Percentiles rank a stretch among this genome's conserved stretches.
phyloP scores from a whole-genome alignment of 768 basidiomycete genomes.

The Panaeolus cyanescens region DNA sequence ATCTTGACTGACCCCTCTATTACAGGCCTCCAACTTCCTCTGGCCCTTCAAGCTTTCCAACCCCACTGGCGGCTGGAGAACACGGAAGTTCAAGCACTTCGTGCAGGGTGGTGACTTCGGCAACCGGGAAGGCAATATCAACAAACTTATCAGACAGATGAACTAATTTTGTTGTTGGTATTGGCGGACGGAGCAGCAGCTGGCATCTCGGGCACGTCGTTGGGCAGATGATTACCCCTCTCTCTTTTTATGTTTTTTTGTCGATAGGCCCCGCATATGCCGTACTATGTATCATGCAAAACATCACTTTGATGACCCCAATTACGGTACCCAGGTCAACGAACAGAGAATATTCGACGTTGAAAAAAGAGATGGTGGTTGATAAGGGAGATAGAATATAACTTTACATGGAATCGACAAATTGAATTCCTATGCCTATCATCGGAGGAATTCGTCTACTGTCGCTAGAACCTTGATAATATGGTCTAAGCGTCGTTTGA shows the following conservation, averaged over 20 bases:
- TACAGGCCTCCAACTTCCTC: slow-evolving; percentile 88
- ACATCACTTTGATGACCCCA: slow-evolving; percentile 5
- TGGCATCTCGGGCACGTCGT: slow-evolving; percentile 10
- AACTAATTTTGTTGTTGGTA: slow-evolving; percentile 47
- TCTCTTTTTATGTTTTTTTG: slow-evolving; percentile 16
- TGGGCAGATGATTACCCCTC: slow-evolving; percentile 13
- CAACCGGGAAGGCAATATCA: slow-evolving; percentile 96
- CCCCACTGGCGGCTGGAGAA: slow-evolving; percentile 98
- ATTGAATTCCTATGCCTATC: neutral
- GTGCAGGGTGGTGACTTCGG: slow-evolving; percentile 97
- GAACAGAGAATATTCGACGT: neutral
- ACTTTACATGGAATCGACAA: neutral
- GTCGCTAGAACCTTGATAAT: neutral
- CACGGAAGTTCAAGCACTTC: slow-evolving; percentile 96
- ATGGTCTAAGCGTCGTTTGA: neutral
- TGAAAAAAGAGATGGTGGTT: neutral
- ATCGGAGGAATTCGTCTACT: neutral
- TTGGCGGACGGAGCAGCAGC: slow-evolving; percentile 15
- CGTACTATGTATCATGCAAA: slow-evolving; percentile 14
- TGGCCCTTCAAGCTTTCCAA: slow-evolving; percentile 99
- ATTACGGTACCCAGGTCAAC: neutral
- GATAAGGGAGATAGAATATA: neutral
- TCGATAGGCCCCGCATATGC: slow-evolving; percentile 12
- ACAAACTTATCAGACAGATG: slow-evolving; percentile 96
- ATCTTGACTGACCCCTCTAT: slow-evolving; percentile 4